Conservation (phyloP, 305 asterid genomes). For the Fraxinus sp. region DNA sequence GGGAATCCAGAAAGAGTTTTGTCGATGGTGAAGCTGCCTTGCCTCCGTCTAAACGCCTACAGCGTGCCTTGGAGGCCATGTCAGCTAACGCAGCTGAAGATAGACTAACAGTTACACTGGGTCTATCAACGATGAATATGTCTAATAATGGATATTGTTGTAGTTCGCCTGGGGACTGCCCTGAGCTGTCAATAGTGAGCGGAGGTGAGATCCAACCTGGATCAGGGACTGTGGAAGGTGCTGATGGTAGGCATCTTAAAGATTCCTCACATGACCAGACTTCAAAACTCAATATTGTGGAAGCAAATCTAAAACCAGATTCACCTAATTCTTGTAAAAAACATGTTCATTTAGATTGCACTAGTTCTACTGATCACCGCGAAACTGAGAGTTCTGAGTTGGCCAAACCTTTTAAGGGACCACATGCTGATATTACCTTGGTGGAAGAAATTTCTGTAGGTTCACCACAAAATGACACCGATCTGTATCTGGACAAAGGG, state of each 20-base stretch:
- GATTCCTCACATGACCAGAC: constrained; percentile 27
- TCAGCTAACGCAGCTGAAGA: constrained; percentile 87
- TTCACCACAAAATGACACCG: constrained; percentile 32
- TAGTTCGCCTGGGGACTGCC: constrained; percentile 16
- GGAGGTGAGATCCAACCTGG: constrained; percentile 40
- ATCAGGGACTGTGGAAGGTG: constrained; percentile 33
- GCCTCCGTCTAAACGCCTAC: constrained; percentile 91
- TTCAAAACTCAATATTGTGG: constrained; percentile 31
- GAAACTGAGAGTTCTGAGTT: constrained; percentile 34
- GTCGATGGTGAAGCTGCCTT: constrained; percentile 85
- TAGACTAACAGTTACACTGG: constrained; percentile 44
- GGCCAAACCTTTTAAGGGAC: constrained; percentile 29
- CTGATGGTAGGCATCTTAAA: constrained; percentile 29
- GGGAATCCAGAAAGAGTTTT: constrained; percentile 55
- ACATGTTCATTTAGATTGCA: constrained; percentile 25
- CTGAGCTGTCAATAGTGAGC: constrained; percentile 36
- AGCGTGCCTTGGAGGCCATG: constrained; percentile 96
- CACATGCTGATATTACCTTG: constrained; percentile 32
- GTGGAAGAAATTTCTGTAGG: constrained; percentile 32
- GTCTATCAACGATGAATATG: constrained; percentile 36
- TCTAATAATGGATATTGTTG: constrained; percentile 37
- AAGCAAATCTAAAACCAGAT: constrained; percentile 30
- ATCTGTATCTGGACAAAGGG: constrained; percentile 24
- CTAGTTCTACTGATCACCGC: constrained; percentile 29
- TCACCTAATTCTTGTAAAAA: constrained; percentile 28